phyloP scores from a whole-genome alignment of 495 filamentous ascomycete genomes.

The Haplographium delicatum region DNA sequence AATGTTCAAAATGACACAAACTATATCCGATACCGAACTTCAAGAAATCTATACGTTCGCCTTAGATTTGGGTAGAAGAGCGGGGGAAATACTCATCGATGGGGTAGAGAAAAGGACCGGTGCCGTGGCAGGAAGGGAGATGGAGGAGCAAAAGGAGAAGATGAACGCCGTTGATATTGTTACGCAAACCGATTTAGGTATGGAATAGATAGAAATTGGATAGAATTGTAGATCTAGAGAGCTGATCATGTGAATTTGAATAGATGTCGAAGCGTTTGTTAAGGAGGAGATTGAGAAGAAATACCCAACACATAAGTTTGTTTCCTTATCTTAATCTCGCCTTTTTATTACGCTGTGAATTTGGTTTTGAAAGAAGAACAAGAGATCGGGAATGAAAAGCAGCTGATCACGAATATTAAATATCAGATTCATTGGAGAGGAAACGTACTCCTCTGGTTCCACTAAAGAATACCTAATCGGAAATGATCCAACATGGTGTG shows the following conservation, averaged over 20 bases:
- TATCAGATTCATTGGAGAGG: slow-evolving; percentile 63
- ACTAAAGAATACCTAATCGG: slow-evolving; percentile 56
- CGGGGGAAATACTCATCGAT: slow-evolving; percentile 54
- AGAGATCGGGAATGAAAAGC: not conserved
- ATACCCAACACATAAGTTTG: slow-evolving; percentile 60
- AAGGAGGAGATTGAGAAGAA: slow-evolving; percentile 44
- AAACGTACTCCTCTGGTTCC: slow-evolving; percentile 56
- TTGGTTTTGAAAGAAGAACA: not conserved
- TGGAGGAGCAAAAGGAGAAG: slow-evolving; percentile 43
- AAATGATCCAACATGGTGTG: slow-evolving; percentile 59
- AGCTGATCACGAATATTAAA: not conserved
- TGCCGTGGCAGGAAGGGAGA: slow-evolving; percentile 25
- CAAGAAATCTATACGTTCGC: slow-evolving; percentile 63
- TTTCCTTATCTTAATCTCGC: slow-evolving; percentile 5
- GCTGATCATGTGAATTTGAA: slow-evolving; percentile 7
- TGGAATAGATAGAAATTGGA: slow-evolving; percentile 11
- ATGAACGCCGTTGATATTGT: slow-evolving; percentile 67
- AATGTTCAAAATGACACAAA: slow-evolving; percentile 11
- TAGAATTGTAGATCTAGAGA: not conserved
- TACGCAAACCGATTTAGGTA: slow-evolving; percentile 65
- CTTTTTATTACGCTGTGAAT: not conserved
- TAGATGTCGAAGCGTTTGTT: slow-evolving; percentile 65
- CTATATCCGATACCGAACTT: slow-evolving; percentile 29
- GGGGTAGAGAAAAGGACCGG: slow-evolving; percentile 42
- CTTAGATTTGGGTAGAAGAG: slow-evolving; percentile 56